Evolutionary conservation across 345 rosid genomes (phyloP), one percentile per base, ranked within the genome.

Genomic region (Eucalyptus regnans): DNA sequence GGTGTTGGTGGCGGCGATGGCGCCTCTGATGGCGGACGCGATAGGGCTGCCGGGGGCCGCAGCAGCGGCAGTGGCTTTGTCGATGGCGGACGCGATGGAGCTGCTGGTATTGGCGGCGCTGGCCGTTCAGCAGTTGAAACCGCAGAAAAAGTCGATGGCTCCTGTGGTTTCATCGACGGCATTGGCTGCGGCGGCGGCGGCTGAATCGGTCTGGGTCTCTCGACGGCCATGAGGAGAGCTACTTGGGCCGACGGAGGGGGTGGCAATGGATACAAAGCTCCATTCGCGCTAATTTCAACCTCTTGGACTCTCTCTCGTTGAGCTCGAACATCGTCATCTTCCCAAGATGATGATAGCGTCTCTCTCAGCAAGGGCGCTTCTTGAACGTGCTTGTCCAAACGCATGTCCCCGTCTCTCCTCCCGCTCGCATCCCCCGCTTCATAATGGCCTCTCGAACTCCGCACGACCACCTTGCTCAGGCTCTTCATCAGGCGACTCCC

Each of bases 291-390:
- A 9, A 41, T 16, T 4, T 46, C 43, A 12, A 23, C 46, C 33
- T 87, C 87, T 71, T 88, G 86, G 2, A 94, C 60, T 29, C 27
- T 50, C 41, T 27, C 54, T 85, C 7, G 54, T 93, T 33, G 96
- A 94, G 87, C 86, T 89, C 0, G 98, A 93, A 49, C 95, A 94
- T 58, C 90, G 92, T 87, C 95, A 60, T 76, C 83, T 76, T 11
- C 83, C 7, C 83, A 22, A 54, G 87, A 33, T 52, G 87, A 54
- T 12, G 44, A 44, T 86, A 20, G 81, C 25, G 22, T n/a, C 80
- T 50, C 96, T 79, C 93, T 89, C 48, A 95, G 96, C 87, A 95
- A 91, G 91, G 96, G 96, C 79, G 91, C 87, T 92, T 93, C 97
- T 33, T 93, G 95, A 13, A 91, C 60, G 1, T 89, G 94, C 68